Conservation (phyloP, 1,284 basidiomycete species). For the Afroboletus lepidellus region DNA sequence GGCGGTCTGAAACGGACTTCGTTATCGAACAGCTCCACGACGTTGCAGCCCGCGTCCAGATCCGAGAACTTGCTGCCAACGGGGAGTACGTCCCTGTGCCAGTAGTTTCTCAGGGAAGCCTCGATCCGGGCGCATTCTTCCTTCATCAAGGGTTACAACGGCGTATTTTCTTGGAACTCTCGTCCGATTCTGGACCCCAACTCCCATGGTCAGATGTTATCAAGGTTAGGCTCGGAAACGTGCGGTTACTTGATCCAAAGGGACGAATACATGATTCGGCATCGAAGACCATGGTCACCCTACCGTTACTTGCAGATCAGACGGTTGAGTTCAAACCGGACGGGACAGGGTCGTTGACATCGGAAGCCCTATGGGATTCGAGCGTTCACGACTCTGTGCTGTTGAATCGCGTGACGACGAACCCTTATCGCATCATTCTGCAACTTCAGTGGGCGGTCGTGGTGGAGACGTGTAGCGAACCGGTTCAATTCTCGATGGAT, state of each 20-base stretch:
- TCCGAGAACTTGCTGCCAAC: conserved; percentile 83
- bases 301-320: conserved; percentile 75
- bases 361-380: conserved; percentile 88
- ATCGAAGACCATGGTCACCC: conserved; percentile 63
- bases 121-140: conserved; percentile 86
- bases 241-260: conserved; percentile 83
- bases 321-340: conserved; percentile 73
- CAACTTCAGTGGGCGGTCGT: conserved; percentile 77
- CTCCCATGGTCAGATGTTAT: conserved; percentile 84
- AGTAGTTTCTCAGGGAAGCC: conserved; percentile 72
- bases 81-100: conserved; percentile 86
- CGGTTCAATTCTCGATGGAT: conserved; percentile 85
- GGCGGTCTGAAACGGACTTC: conserved; percentile 89
- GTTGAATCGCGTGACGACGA: conserved; percentile 81
- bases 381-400: conserved; percentile 86
- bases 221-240: conserved; percentile 77
- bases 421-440: conserved; percentile 78
- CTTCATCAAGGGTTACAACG: conserved; percentile 94
- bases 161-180: conserved; percentile 72
- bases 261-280: conserved; percentile 77
- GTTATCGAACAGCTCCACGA: conserved; percentile 89
- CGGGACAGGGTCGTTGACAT: conserved; percentile 72
- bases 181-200: conserved; percentile 86
- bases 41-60: conserved; percentile 81
- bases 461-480: conserved; percentile 81